These are phyloP conservation scores for Sugiyamaella castrensis DNA, from an alignment of 1,139 yeast species.

Conservation along the genomic window DNA sequence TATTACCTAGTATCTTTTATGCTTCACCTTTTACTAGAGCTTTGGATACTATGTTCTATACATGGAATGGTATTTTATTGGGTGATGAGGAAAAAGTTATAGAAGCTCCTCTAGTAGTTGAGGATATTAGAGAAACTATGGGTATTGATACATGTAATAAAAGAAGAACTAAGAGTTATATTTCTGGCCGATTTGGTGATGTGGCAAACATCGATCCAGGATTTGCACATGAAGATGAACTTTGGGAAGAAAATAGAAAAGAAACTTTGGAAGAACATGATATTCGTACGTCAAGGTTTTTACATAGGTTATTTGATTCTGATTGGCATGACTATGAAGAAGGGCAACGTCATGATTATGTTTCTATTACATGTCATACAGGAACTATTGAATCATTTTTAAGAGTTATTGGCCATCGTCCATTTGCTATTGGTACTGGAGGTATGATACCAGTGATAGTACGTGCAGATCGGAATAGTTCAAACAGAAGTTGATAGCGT, in stretches of 20 bases:
- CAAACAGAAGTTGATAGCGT: no score
- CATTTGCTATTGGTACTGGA: conserved; percentile 58
- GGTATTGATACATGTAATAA: conserved; percentile 70
- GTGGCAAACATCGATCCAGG: conserved; percentile 40
- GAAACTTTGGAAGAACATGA: conserved; percentile 52
- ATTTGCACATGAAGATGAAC: conserved; percentile 41
- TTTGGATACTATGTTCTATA: conserved; percentile 51
- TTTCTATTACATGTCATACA: conserved; percentile 60
- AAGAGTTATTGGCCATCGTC: conserved; percentile 52
- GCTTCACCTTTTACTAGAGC: conserved; percentile 67
- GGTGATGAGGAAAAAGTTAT: background rate
- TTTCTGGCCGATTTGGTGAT: conserved; percentile 40
- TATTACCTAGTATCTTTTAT: conserved; percentile 54
- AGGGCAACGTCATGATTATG: conserved; percentile 26
- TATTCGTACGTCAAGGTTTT: conserved; percentile 47
- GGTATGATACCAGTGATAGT: conserved; percentile 65
- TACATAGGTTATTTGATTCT: conserved; percentile 47
- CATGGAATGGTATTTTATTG: conserved; percentile 51
- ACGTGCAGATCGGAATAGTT: conserved; percentile 11
- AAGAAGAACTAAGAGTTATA: conserved; percentile 45
- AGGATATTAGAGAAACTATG: conserved; percentile 61
- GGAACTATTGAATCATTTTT: conserved; percentile 57
- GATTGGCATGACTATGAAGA: conserved; percentile 24
- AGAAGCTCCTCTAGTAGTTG: conserved; percentile 45
- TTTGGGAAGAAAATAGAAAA: conserved; percentile 43